Percentiles rank a stretch among this genome's conserved stretches.
These are phyloP conservation scores for Globisporangium echinulatum DNA, from an alignment of 352 stramenopile genomes.

Conservation along the genomic window DNA sequence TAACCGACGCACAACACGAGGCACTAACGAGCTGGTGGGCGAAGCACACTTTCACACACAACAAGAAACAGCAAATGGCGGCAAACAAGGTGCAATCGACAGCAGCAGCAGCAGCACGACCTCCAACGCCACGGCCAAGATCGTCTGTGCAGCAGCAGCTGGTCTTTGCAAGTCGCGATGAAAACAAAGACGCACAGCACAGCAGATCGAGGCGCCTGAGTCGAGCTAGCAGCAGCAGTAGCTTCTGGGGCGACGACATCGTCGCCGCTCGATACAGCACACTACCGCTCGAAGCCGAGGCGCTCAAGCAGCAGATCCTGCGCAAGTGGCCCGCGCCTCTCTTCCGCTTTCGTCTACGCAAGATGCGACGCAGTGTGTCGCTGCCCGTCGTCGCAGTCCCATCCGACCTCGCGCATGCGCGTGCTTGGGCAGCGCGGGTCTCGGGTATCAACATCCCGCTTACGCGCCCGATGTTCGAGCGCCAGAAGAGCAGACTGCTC, in stretches of 20 bases:
- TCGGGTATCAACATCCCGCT: constrained; percentile 41
- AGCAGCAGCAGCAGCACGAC: neutral
- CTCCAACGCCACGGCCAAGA: constrained; percentile 3
- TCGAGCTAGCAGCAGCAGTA: neutral
- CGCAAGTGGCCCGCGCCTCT: constrained; percentile 13
- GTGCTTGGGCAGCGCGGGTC: constrained; percentile 33
- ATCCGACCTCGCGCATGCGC: constrained; percentile 21
- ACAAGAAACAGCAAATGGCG: too few species aligned
- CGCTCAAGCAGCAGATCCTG: constrained; percentile 14
- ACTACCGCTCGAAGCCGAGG: constrained; percentile 8
- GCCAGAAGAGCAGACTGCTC: constrained; percentile 25
- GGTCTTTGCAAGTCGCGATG: neutral
- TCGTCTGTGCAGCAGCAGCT: neutral
- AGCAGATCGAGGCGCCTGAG: neutral
- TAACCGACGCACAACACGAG: too few species aligned
- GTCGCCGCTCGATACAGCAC: neutral
- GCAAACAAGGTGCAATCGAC: neutral
- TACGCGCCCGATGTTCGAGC: constrained; percentile 38
- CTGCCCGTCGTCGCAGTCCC: constrained; percentile 35
- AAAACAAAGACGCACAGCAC: neutral
- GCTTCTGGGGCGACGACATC: neutral
- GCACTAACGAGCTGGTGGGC: too few species aligned
- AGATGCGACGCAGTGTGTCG: constrained; percentile 31
- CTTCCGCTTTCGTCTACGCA: constrained; percentile 32
- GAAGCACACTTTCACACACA: too few species aligned